phyloP scores from a whole-genome alignment of 2,329 filamentous ascomycete genomes.

The Ceratocystis papillata region DNA sequence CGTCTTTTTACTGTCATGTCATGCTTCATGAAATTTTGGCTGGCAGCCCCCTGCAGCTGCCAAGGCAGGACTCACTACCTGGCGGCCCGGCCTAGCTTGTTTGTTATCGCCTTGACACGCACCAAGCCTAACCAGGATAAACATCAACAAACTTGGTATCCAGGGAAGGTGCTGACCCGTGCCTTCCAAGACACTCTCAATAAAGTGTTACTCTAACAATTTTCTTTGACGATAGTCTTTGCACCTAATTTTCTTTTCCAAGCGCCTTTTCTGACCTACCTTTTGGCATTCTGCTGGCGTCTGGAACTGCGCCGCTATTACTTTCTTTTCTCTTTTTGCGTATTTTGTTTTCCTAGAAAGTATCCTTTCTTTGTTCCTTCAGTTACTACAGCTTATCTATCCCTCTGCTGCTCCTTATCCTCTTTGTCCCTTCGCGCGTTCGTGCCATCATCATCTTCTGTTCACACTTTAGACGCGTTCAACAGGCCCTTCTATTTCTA shows the following conservation, averaged over 20 bases:
- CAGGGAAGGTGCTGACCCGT: conserved; percentile 15
- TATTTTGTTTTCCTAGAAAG: conserved; percentile 22
- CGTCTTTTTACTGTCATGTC: too few relatives aligned
- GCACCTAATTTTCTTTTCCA: neutral
- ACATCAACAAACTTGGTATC: conserved; percentile 19
- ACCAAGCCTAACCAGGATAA: conserved; percentile 12
- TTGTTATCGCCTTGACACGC: conserved; percentile 13
- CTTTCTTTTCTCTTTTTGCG: neutral
- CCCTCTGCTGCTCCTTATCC: neutral
- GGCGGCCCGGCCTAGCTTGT: neutral
- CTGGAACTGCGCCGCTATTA: neutral
- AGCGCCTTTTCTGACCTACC: neutral
- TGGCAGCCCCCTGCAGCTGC: neutral
- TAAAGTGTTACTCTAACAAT: neutral
- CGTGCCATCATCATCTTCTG: neutral
- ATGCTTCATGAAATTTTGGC: neutral
- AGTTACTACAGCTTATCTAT: neutral
- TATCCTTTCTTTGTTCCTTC: conserved; percentile 17
- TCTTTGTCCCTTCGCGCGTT: conserved; percentile 5
- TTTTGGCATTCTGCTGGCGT: neutral
- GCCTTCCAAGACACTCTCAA: conserved; percentile 1
- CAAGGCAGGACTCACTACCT: neutral
- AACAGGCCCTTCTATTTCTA: neutral
- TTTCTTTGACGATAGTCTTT: neutral
- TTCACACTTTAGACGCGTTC: neutral